phyloP scores from a whole-genome alignment of 192 early-diverging fungal species.

The Backusella luteola region DNA sequence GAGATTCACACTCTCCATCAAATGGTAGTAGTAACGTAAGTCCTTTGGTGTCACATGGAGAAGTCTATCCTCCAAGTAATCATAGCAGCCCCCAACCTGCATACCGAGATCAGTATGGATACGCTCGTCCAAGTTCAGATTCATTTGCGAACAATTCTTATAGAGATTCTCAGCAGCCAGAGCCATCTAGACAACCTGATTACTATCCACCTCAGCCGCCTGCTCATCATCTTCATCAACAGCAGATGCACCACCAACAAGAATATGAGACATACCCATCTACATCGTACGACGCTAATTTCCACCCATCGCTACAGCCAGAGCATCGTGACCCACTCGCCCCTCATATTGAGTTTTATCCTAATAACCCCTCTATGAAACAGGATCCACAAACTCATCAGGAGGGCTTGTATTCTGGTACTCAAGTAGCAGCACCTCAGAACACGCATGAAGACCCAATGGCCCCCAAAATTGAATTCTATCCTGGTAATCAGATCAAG shows the following conservation, averaged over 20 bases:
- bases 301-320: not conserved
- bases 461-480: not conserved
- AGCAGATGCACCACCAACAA: not conserved
- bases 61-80: not conserved
- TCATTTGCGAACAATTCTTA: not conserved
- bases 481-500: not conserved
- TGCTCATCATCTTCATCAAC: not conserved
- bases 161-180: not conserved
- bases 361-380: not conserved
- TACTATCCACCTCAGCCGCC: not conserved
- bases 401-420: not conserved
- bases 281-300: not conserved
- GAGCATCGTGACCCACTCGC: not conserved
- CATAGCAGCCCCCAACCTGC: not conserved
- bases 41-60: not conserved
- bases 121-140: not conserved
- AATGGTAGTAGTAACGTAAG: not conserved
- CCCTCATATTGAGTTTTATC: conserved; percentile 5
- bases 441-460: not conserved
- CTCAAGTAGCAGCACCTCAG: not conserved
- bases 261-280: not conserved
- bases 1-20: not conserved
- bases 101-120: not conserved
- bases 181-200: not conserved
- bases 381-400: not conserved